Base-by-base conservation (phyloP, 2,329 filamentous ascomycete species). In the Claviceps fusiformis region DNA sequence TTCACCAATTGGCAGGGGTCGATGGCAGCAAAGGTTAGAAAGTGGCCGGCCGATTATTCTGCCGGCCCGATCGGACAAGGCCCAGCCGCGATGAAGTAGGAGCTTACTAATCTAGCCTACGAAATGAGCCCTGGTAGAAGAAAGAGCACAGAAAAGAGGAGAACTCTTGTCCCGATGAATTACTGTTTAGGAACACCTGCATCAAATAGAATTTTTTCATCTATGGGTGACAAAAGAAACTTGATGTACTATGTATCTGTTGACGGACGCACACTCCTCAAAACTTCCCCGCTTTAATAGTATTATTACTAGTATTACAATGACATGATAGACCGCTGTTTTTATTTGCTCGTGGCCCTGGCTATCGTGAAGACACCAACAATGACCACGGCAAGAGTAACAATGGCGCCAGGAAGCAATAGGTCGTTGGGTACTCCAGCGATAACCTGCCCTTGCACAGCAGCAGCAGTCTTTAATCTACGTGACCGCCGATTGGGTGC, bases 361-460 rank as follows among this genome's bases (percentile, higher is more conserved):
- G 88, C 84, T 64, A 98, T 82, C 46, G 90, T 84, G 73, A 98
- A 98, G 11, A 97, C 92, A 60, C 88, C 89, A 45, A 95, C 78
- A 70, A 98, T 95, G 43, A 95, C 91, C 47, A 95, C 89, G 10
- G 92, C 93, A 65, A 98, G 73, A n/a, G 91, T 91, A 56, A 93
- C 90, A 67, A 98, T 92, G 24, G 93, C 93, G 61, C 93, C 93
- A 0, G 93, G 93, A 46, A 97, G 79, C 19, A 98, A 76, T 54
- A 97, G 75, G 65, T 98, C 93, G 66, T 98, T 98, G 9, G 93
- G 90, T 39, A 98, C 87, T 54, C 93, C 93, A 2, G 85, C 80
- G 65, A 98, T 92, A 56, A 95, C 75, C 70, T 95, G 89, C 57
- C 92, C 83, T 56, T 83, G 79, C 55, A 80, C 73, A 19, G 67